Percentiles rank a stretch among this genome's conserved stretches.
These are phyloP conservation scores for Plasmopara muralis DNA, from an alignment of 352 stramenopile species.

Conservation along the genomic window DNA sequence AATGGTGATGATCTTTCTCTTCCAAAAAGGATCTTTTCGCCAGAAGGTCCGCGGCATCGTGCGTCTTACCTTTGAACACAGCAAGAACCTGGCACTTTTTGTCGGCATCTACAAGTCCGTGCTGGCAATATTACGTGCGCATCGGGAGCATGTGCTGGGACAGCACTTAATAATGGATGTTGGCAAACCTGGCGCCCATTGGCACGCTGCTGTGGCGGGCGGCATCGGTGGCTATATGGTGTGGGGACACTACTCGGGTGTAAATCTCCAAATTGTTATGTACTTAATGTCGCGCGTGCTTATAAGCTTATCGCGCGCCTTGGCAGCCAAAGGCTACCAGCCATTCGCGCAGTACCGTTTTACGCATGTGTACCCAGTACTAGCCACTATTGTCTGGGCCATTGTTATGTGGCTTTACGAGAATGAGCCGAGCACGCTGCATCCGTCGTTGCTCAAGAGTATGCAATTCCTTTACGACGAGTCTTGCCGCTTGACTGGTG, in stretches of 20 bases:
- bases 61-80: slow-evolving; percentile 80
- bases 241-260: slow-evolving; percentile 78
- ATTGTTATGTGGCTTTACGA: slow-evolving; percentile 86
- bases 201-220: slow-evolving; percentile 73
- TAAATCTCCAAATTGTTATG: slow-evolving; percentile 90
- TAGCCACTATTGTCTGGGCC: slow-evolving; percentile 73
- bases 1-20: slow-evolving; percentile 88
- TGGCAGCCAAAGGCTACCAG: slow-evolving; percentile 52
- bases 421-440: slow-evolving; percentile 67
- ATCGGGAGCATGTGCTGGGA: slow-evolving; percentile 40
- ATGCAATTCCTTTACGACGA: slow-evolving; percentile 89
- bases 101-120: slow-evolving; percentile 84
- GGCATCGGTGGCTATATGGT: slow-evolving; percentile 74
- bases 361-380: slow-evolving; percentile 64
- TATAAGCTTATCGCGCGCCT: slow-evolving; percentile 58
- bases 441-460: slow-evolving; percentile 76
- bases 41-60: slow-evolving; percentile 71
- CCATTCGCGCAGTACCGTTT: slow-evolving; percentile 67
- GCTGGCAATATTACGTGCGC: slow-evolving; percentile 52
- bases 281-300: slow-evolving; percentile 77
- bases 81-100: slow-evolving; percentile 83
- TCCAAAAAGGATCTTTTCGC: slow-evolving; percentile 70
- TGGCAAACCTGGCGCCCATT: slow-evolving; percentile 63
- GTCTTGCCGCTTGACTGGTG: slow-evolving; percentile 65
- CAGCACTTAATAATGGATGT: slow-evolving; percentile 27